Evolutionary conservation across 768 basidiomycete genomes (phyloP).

Genomic region (Holtermanniella nyarrowii): DNA sequence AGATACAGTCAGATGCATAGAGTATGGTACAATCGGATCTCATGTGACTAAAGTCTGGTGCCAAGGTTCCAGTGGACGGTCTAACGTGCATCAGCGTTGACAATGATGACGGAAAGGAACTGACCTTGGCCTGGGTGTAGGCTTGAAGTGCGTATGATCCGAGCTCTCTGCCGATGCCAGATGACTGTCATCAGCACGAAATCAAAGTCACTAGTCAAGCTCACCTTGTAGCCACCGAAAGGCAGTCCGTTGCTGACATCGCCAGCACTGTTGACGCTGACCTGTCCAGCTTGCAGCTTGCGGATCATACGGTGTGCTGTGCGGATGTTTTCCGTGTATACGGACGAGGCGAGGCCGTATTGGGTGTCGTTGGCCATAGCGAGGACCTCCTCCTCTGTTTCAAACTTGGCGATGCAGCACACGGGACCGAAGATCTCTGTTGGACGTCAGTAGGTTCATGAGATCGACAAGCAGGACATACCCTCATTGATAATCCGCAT

Average conservation of each 20-base stretch:
- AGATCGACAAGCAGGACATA: background rate
- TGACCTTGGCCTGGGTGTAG: slow-evolving; percentile 6
- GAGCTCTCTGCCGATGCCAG: slow-evolving; percentile 2
- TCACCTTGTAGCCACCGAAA: slow-evolving; percentile 4
- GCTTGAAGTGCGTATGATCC: slow-evolving; percentile 1
- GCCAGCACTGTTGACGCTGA: slow-evolving; percentile 7
- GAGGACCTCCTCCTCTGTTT: slow-evolving; percentile 63
- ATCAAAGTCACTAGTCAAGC: background rate
- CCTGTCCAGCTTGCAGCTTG: slow-evolving; percentile 65
- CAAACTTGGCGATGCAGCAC: slow-evolving; percentile 69
- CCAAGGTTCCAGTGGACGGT: background rate
- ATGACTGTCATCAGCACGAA: background rate
- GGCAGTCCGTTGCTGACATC: background rate
- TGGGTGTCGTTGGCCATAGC: slow-evolving; percentile 71
- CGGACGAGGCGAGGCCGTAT: slow-evolving; percentile 79
- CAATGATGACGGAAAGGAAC: too few relatives aligned
- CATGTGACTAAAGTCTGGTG: too few relatives aligned
- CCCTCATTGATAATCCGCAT: background rate
- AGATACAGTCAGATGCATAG: background rate
- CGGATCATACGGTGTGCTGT: slow-evolving; percentile 64
- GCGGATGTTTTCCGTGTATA: slow-evolving; percentile 62
- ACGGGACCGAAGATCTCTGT: slow-evolving; percentile 92
- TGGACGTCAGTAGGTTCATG: background rate
- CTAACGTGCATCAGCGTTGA: too few relatives aligned
- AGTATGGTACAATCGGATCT: too few relatives aligned